A percentile compares a stretch with the other conserved stretches of the same genome.
phyloP scores from a whole-genome alignment of 371 early-diverging fungal species.

The Blakeslea trispora region DNA sequence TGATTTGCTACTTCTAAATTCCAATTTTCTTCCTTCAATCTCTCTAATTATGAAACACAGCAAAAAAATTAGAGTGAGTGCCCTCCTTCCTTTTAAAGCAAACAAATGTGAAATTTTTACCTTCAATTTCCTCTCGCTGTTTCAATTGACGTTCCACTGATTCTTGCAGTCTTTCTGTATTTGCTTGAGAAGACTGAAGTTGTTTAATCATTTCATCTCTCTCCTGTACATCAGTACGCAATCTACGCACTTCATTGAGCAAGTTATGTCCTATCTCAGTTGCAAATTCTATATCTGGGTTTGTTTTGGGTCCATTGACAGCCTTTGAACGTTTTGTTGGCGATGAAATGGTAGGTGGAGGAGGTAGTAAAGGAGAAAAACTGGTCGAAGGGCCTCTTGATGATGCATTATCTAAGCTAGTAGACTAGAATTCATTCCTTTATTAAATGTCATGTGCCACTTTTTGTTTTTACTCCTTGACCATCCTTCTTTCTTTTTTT shows the following conservation, averaged over 20 bases:
- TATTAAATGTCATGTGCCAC: too few species aligned
- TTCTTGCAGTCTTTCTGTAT: conserved; percentile 61
- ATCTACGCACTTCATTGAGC: conserved; percentile 50
- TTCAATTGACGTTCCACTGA: conserved; percentile 19
- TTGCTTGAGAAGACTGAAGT: conserved; percentile 60
- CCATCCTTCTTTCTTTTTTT: too few species aligned
- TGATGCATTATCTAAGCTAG: conserved; percentile 2
- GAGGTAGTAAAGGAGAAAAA: conserved; percentile 31
- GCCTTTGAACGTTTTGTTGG: conserved; percentile 44
- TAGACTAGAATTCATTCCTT: conserved; percentile 1
- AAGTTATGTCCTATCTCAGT: conserved; percentile 57
- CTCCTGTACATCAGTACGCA: conserved; percentile 53
- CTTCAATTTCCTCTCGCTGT: conserved; percentile 57
- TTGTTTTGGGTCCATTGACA: conserved; percentile 38
- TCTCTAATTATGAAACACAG: conserved; percentile 39
- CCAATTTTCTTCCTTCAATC: conserved; percentile 64
- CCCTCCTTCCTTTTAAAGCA: background rate
- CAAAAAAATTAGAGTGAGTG: background rate
- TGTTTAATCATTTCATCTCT: conserved; percentile 66
- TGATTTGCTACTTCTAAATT: conserved; percentile 63
- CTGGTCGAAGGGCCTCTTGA: background rate
- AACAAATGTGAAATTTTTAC: conserved; percentile 30
- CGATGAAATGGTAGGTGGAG: conserved; percentile 37
- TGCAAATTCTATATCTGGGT: conserved; percentile 59
- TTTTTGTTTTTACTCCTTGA: background rate